Base-by-base conservation (phyloP, 805 yeast species). In the Candida khao-thaluensis region DNA sequence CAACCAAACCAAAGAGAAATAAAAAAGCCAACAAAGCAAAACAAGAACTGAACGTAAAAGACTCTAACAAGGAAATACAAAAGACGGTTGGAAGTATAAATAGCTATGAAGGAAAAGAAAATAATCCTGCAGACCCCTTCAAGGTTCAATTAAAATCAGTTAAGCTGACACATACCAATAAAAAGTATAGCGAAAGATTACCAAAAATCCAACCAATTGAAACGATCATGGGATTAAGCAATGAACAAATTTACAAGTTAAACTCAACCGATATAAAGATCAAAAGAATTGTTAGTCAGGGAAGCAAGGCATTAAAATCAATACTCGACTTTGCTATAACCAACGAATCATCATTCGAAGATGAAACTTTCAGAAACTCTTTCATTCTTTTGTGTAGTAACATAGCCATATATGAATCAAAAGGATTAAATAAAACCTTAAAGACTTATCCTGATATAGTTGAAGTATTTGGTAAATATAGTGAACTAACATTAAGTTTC, bases 211-310 rank as follows among this genome's bases (percentile, higher is more conserved):
- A 41, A 17, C 64, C 69, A 3, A 56, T 52, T 29, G 60, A 61
- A 32, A 64, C 69, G 4, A 64, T 66, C 24, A 59, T 63, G 37
- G 72, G 72, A 2, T 51, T 66, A 24, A 53, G 61, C 2, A 64
- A 60, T 39, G 49, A 53, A 34, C 71, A 66, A 42, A 62, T 66
- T 17, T 50, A 61, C 35, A 54, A 53, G 21, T 51, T 62, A 30
- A 57, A 53, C 18, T 42, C 50, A 16, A 49, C 56, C n/a, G 71
- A 66, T 51, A 68, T 66, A 30, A 66, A 66, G 43, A 44, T 63
- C 31, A 66, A 66, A 41, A 59, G 64, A 20, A 59, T 66, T 26
- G 48, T 57, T 9, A 50, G 60, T n/a, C 59, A 64, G 41, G 55
- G 66, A 9, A 41, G 38, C 14, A 44, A 44, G 17, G 21, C 18